Base-by-base conservation (phyloP, 1,284 basidiomycete genomes). In the Irpex sp. region DNA sequence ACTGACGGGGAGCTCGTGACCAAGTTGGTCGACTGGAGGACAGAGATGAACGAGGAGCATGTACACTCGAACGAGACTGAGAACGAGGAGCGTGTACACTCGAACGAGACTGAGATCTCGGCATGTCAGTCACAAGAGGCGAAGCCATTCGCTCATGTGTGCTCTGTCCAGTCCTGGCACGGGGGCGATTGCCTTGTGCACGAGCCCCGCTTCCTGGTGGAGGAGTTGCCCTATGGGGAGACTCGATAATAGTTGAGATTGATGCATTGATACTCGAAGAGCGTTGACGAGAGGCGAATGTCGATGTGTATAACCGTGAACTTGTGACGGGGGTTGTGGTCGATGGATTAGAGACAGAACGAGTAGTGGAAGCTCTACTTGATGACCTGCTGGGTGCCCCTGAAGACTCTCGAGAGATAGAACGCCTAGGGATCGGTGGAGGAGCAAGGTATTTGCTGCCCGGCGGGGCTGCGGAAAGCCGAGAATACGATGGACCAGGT, bases 211-310 rank as follows among this genome's bases (percentile, higher is more conserved):
- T 71, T 52, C 74, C 67, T 21, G 74, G 66, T 1, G 72, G 64
- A 53, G 77, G 72, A 49, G 75, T 67, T 42, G 63, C 57, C 14
- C 55, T 61, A 19, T 72, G 35, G 1, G 53, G 72, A 18, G 70
- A 72, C 14, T 71, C 64, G 18, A 79, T 73, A 47, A 71, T 76
- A 19, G 66, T 68, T 35, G 66, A 70, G 37, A 74, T 71, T 58
- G 64, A 72, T 2, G 80, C 78, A 0, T 83, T 80, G 51, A 87
- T 71, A 69, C 90, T 91, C 42, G 78, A 74, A 18, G 89, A 91
- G 33, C 91, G 80, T 67, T 93, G 91, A 36, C 90, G 82, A n/a
- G 90, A 93, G 45, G 90, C 82, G 71, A 86, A 91, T 3, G 90
- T 93, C 2, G 90, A 81, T 19, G 77, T 78, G 64, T 82, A 80